These are phyloP conservation scores for Sporothrix curviconia DNA, from an alignment of 2,329 filamentous ascomycete species.

Conservation along the genomic window DNA sequence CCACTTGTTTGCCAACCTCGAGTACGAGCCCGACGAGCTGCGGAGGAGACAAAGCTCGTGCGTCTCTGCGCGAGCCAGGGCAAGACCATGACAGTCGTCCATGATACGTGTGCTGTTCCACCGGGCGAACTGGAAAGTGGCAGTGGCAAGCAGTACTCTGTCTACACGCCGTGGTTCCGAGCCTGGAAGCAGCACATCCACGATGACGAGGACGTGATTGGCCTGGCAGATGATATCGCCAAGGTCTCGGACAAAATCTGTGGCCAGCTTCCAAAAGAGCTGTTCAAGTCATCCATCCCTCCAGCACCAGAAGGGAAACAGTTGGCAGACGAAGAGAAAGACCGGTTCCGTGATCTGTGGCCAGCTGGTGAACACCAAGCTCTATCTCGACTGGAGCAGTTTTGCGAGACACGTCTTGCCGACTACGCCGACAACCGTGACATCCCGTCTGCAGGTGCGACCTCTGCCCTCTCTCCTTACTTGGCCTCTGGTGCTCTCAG, in stretches of 20 bases:
- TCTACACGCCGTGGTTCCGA: conserved; percentile 78
- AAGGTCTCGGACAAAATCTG: conserved; percentile 43
- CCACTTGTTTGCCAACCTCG: conserved; percentile 75
- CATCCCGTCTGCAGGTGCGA: conserved; percentile 54
- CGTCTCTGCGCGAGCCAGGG: conserved; percentile 53
- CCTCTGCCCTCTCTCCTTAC: conserved; percentile 66
- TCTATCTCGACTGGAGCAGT: conserved; percentile 54
- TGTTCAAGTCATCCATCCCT: conserved; percentile 59
- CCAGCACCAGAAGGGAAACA: conserved; percentile 56
- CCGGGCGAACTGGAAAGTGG: conserved; percentile 64
- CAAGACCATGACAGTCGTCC: conserved; percentile 63
- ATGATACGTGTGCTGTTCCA: conserved; percentile 76
- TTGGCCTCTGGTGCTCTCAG: conserved; percentile 58
- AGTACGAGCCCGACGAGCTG: conserved; percentile 89
- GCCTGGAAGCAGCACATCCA: conserved; percentile 70
- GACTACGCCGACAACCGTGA: conserved; percentile 44
- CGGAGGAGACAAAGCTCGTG: conserved; percentile 63
- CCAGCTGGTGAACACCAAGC: conserved; percentile 52
- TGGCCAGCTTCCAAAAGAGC: conserved; percentile 36
- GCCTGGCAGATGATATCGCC: conserved; percentile 50
- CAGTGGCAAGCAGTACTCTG: conserved; percentile 70
- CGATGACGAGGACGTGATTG: conserved; percentile 59
- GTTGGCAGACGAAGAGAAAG: conserved; percentile 53
- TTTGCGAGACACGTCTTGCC: conserved; percentile 43
- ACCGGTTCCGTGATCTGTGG: conserved; percentile 55